Conservation (phyloP, 805 yeast genomes). For the Lachancea kluyveri region DNA sequence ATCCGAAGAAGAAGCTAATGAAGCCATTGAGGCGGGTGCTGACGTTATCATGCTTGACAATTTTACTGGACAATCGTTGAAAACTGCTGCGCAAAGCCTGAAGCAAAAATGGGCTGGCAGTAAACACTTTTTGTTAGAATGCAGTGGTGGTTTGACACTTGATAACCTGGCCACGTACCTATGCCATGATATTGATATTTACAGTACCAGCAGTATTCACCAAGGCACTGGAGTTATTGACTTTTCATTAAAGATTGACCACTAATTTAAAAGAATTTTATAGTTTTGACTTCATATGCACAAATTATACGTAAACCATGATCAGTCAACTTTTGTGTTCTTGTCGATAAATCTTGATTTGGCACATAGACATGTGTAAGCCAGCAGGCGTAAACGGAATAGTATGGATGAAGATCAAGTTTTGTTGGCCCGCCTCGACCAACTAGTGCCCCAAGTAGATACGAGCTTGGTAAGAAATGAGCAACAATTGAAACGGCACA, state of each 20-base stretch:
- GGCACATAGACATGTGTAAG: too few relatives aligned
- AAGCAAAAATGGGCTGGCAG: constrained; percentile 47
- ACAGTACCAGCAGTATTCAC: constrained; percentile 85
- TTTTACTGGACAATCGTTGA: constrained; percentile 61
- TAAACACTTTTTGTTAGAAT: constrained; percentile 65
- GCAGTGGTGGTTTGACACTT: constrained; percentile 84
- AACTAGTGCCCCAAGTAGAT: too few relatives aligned
- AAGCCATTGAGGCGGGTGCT: constrained; percentile 93
- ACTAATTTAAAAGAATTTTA: too few relatives aligned
- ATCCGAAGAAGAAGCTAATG: constrained; percentile 76
- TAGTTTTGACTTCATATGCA: too few relatives aligned
- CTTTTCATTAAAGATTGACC: constrained; percentile 68
- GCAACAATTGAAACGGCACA: constrained; percentile 22
- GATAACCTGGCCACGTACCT: constrained; percentile 59
- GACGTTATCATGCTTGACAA: constrained; percentile 94
- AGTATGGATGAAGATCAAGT: too few relatives aligned
- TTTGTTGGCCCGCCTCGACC: too few relatives aligned
- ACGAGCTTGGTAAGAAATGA: too few relatives aligned
- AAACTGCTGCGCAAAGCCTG: constrained; percentile 55
- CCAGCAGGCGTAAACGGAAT: too few relatives aligned
- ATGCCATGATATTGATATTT: constrained; percentile 78
- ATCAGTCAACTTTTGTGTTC: too few relatives aligned
- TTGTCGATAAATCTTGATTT: too few relatives aligned
- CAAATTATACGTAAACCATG: too few relatives aligned
- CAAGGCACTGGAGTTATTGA: constrained; percentile 86